phyloP scores from a whole-genome alignment of 73 alveolate genomes.

The Breviolum minutum region DNA sequence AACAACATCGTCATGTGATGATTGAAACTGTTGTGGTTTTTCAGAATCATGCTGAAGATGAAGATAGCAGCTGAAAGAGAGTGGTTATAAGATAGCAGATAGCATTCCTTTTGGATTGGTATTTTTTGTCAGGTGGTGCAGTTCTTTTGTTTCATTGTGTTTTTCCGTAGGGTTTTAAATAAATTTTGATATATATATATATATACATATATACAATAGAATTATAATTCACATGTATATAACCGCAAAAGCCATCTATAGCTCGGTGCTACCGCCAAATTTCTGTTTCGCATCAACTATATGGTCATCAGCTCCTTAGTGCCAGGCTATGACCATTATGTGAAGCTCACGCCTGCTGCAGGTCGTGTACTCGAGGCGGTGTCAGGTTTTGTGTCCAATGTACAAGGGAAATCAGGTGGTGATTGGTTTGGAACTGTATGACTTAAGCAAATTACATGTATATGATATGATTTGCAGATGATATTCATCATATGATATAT shows the following conservation, averaged over 20 bases:
- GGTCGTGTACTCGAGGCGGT: conserved; percentile 72
- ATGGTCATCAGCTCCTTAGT: neutral
- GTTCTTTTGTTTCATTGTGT: neutral
- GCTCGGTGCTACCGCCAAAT: neutral
- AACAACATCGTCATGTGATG: neutral
- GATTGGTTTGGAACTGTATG: no score
- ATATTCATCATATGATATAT: no score
- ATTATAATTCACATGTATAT: neutral
- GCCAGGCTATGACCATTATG: conserved; percentile 81
- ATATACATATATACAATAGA: neutral
- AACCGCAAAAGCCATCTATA: neutral
- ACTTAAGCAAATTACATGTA: no score
- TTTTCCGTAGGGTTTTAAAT: neutral
- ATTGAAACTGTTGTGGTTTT: neutral
- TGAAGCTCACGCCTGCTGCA: conserved; percentile 53
- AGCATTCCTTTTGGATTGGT: no score
- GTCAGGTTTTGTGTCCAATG: neutral
- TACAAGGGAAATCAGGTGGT: no score
- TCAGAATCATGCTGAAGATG: neutral
- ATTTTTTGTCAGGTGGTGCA: no score
- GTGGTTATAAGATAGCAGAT: neutral
- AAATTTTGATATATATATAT: neutral
- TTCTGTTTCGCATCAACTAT: neutral
- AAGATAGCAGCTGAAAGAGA: neutral
- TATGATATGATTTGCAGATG: no score